These are phyloP conservation scores for Verbascum thapsus DNA, from an alignment of 257 asterid genomes.

Conservation along the genomic window DNA sequence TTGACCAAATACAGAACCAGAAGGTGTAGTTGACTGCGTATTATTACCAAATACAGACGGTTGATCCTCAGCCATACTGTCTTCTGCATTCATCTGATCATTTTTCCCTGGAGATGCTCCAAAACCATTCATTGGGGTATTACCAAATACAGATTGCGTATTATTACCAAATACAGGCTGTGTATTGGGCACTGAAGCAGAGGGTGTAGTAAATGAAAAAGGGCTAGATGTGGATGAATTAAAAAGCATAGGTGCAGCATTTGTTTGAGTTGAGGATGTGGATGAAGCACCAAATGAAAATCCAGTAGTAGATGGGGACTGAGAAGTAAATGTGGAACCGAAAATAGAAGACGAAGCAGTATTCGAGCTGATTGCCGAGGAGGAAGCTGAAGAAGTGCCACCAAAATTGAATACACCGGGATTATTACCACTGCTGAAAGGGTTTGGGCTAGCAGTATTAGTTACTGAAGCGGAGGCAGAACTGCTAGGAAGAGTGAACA, in stretches of 20 bases:
- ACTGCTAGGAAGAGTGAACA: conserved; percentile 34
- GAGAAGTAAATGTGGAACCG: conserved; percentile 41
- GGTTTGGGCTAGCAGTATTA: conserved; percentile 23
- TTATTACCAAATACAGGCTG: conserved; percentile 27
- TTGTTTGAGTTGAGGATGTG: conserved; percentile 38
- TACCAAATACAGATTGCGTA: conserved; percentile 41
- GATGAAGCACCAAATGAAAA: conserved; percentile 57
- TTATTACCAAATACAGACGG: too few species aligned
- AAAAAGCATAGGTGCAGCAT: conserved; percentile 36
- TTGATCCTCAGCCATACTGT: conserved; percentile 96
- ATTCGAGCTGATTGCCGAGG: conserved; percentile 45
- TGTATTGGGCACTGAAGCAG: conserved; percentile 38
- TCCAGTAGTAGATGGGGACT: conserved; percentile 47
- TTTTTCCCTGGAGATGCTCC: conserved; percentile 47
- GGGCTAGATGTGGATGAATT: conserved; percentile 44
- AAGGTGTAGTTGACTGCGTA: conserved; percentile 54
- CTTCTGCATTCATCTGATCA: conserved; percentile 75
- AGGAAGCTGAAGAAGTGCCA: conserved; percentile 45
- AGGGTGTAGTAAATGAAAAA: conserved; percentile 43
- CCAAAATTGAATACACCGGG: conserved; percentile 42
- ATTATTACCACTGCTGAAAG: conserved; percentile 33
- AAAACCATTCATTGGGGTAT: conserved; percentile 32
- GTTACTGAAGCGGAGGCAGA: conserved; percentile 30
- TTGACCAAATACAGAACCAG: conserved; percentile 50
- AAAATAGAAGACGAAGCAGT: conserved; percentile 38